phyloP scores from a whole-genome alignment of 2,329 filamentous ascomycete species.

The Sordariomycetes sp. region DNA sequence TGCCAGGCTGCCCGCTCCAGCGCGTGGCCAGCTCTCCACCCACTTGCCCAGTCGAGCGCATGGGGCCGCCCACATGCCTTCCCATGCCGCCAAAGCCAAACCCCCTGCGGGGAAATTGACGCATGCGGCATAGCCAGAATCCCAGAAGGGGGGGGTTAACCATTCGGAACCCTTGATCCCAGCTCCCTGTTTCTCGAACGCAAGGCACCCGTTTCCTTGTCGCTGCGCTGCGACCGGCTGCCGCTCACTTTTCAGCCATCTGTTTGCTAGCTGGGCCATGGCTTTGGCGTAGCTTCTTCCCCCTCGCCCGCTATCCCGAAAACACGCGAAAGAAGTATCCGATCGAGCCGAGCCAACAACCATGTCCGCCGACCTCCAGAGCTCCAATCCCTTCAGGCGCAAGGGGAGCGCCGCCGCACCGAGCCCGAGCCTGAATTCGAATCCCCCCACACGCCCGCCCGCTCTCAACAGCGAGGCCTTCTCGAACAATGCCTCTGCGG shows the following conservation, averaged over 20 bases:
- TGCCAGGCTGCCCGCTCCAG: too few species aligned
- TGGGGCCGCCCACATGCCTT: neutral
- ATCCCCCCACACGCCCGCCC: neutral
- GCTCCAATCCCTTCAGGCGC: conserved; percentile 3
- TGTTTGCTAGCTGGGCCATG: neutral
- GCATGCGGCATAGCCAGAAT: neutral
- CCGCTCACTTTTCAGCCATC: neutral
- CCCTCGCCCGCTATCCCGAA: neutral
- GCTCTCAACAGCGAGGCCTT: neutral
- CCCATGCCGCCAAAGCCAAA: neutral
- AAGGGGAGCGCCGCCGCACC: neutral
- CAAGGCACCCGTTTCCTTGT: neutral
- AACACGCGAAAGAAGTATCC: neutral
- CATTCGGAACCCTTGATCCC: neutral
- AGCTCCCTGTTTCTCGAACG: neutral
- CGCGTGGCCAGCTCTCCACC: too few species aligned
- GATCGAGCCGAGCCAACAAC: neutral
- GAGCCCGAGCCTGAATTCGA: neutral
- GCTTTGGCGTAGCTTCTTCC: neutral
- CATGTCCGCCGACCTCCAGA: conserved; percentile 1
- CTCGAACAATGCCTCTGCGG: neutral
- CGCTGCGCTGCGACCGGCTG: neutral
- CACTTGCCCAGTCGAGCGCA: neutral
- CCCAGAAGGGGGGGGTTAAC: neutral
- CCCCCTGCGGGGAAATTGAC: neutral